These are phyloP conservation scores for Epichloe hybrida DNA, from an alignment of 2,329 filamentous ascomycete genomes.

Conservation along the genomic window DNA sequence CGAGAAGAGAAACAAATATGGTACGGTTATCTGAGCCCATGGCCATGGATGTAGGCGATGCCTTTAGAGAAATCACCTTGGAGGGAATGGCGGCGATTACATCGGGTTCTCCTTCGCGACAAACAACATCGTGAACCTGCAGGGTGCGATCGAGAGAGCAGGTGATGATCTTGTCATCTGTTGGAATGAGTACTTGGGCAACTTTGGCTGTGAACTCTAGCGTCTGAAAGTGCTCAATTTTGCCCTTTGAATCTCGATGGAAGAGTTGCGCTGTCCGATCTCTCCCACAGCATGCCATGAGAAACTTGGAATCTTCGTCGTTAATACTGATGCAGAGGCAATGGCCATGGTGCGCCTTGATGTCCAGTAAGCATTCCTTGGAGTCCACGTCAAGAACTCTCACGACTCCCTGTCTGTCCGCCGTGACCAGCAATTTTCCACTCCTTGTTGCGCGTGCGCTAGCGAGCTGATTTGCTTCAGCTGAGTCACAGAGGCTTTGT, in stretches of 20 bases:
- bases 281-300: constrained; percentile 72
- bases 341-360: constrained; percentile 76
- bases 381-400: constrained; percentile 52
- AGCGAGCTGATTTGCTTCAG: constrained; percentile 43
- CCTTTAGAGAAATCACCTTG: constrained; percentile 68
- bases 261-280: constrained; percentile 95
- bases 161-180: constrained; percentile 64
- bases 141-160: constrained; percentile 81
- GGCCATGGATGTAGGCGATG: constrained; percentile 75
- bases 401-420: constrained; percentile 77
- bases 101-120: constrained; percentile 49
- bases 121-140: constrained; percentile 66
- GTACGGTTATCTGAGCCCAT: constrained; percentile 48
- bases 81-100: constrained; percentile 64
- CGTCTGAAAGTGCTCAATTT: constrained; percentile 74
- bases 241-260: constrained; percentile 37
- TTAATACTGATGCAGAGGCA: constrained; percentile 70
- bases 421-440: constrained; percentile 59
- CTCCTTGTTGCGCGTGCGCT: constrained; percentile 46
- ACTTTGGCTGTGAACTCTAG: constrained; percentile 87
- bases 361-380: constrained; percentile 50
- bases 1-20: constrained; percentile 45
- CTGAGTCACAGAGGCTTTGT: constrained; percentile 34
- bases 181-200: constrained; percentile 58
- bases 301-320: constrained; percentile 43